phyloP scores from a whole-genome alignment of 169 alveolate species.

The Perkinsus marinus region DNA sequence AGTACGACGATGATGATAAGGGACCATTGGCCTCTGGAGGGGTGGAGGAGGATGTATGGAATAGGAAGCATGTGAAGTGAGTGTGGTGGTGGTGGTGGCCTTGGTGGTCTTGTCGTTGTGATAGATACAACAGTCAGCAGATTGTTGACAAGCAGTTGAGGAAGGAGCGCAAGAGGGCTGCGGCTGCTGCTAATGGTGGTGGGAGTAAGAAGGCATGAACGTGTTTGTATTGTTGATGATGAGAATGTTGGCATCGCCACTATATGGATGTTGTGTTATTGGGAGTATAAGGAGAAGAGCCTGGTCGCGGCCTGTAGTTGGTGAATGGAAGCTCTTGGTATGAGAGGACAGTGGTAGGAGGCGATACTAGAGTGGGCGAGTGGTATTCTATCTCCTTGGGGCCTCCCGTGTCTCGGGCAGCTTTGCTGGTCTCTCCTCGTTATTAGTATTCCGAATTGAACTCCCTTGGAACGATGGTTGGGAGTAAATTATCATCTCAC shows the following conservation, averaged over 20 bases:
- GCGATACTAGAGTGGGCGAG: not conserved
- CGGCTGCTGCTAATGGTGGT: not conserved
- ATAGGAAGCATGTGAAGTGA: not conserved
- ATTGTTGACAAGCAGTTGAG: not conserved
- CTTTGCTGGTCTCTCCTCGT: too few relatives aligned
- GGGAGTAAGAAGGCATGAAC: not conserved
- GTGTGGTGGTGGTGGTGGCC: not conserved
- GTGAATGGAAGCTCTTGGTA: too few relatives aligned
- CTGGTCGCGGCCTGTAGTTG: too few relatives aligned
- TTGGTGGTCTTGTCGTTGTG: not conserved
- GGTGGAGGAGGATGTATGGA: not conserved
- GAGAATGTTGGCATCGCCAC: not conserved
- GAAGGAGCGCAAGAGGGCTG: not conserved
- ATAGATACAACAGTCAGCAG: not conserved
- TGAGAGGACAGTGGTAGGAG: too few relatives aligned
- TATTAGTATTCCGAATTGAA: too few relatives aligned
- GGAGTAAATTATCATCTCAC: too few relatives aligned
- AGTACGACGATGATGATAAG: not conserved
- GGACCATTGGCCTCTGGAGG: not conserved
- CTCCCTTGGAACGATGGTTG: too few relatives aligned
- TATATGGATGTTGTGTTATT: too few relatives aligned
- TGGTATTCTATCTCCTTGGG: not conserved
- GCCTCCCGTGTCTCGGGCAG: too few relatives aligned
- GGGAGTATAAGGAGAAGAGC: too few relatives aligned
- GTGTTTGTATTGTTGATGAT: not conserved